Percentiles rank a stretch among this genome's conserved stretches.
phyloP scores from a whole-genome alignment of 1,139 yeast species.

The Suhomyces atakaporum region DNA sequence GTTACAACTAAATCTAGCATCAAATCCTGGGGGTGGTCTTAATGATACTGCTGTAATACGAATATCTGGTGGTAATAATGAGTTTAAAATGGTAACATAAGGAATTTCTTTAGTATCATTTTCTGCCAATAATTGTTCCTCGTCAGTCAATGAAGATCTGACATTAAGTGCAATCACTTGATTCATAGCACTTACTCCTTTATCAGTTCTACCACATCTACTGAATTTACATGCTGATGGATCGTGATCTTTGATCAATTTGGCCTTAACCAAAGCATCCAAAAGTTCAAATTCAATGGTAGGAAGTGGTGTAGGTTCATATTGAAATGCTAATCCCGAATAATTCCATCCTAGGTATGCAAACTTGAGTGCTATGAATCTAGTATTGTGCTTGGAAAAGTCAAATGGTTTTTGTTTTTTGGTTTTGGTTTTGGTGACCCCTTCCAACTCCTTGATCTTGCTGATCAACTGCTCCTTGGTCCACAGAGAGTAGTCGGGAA shows the following conservation, averaged over 20 bases:
- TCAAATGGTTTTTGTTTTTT: conserved; percentile 56
- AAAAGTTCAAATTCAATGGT: conserved; percentile 83
- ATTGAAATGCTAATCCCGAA: conserved; percentile 85
- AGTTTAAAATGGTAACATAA: conserved; percentile 73
- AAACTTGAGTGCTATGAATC: conserved; percentile 78
- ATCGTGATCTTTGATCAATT: conserved; percentile 59
- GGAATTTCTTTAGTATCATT: conserved; percentile 72
- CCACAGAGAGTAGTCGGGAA: conserved; percentile 49
- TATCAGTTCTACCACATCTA: conserved; percentile 95
- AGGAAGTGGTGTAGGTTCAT: conserved; percentile 72
- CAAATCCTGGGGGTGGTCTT: conserved; percentile 79
- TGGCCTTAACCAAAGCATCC: conserved; percentile 68
- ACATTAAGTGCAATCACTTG: conserved; percentile 85
- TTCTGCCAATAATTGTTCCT: conserved; percentile 56
- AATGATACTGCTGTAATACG: conserved; percentile 79
- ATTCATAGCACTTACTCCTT: conserved; percentile 95
- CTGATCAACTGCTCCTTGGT: conserved; percentile 52
- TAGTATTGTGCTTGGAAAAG: conserved; percentile 62
- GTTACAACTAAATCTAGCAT: conserved; percentile 89
- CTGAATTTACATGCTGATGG: conserved; percentile 73
- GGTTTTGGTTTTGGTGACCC: conserved; percentile 5
- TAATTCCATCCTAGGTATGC: conserved; percentile 94
- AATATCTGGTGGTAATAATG: conserved; percentile 77
- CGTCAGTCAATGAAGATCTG: conserved; percentile 61
- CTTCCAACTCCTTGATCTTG: conserved; percentile 51